Conservation (phyloP, 805 yeast genomes). For the Saturnispora silvae region DNA sequence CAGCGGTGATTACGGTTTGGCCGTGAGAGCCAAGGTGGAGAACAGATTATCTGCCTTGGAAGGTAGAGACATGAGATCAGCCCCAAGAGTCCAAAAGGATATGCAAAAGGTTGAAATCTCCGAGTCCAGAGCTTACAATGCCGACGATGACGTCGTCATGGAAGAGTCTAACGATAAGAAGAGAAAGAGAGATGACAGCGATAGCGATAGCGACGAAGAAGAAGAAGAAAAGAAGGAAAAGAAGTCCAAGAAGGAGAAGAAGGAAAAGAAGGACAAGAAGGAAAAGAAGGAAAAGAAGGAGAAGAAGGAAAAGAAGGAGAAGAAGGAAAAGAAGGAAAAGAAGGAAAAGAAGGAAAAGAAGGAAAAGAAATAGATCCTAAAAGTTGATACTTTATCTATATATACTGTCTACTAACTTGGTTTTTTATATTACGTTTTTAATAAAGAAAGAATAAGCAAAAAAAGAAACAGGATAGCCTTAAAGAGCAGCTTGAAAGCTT, state of each 20-base stretch:
- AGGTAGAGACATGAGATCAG: slow-evolving; percentile 91
- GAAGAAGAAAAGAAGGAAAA: slow-evolving; percentile 17
- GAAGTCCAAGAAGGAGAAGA: slow-evolving; percentile 19
- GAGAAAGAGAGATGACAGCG: slow-evolving; percentile 18
- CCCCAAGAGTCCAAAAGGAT: slow-evolving; percentile 72
- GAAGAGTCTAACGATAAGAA: slow-evolving; percentile 14
- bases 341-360: slow-evolving; percentile 24
- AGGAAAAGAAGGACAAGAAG: slow-evolving; percentile 15
- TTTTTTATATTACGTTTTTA: slow-evolving; percentile 6
- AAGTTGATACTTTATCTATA: neutral
- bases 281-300: slow-evolving; percentile 26
- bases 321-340: slow-evolving; percentile 18
- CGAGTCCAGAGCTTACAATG: slow-evolving; percentile 82
- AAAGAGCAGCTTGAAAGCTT: too few relatives aligned
- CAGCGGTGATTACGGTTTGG: slow-evolving; percentile 85
- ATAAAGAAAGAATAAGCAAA: slow-evolving; percentile 4
- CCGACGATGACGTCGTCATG: slow-evolving; percentile 64
- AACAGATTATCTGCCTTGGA: slow-evolving; percentile 88
- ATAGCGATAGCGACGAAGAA: slow-evolving; percentile 17
- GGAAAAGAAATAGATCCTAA: slow-evolving; percentile 20
- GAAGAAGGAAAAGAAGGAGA: slow-evolving; percentile 25
- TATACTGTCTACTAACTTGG: slow-evolving; percentile 1
- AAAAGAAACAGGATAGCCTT: too few relatives aligned
- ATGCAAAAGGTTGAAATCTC: slow-evolving; percentile 79
- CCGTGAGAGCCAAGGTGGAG: slow-evolving; percentile 88